Evolutionary conservation across 2,329 filamentous ascomycete species (phyloP).

Genomic region (Hirsutella rhossiliensis): DNA sequence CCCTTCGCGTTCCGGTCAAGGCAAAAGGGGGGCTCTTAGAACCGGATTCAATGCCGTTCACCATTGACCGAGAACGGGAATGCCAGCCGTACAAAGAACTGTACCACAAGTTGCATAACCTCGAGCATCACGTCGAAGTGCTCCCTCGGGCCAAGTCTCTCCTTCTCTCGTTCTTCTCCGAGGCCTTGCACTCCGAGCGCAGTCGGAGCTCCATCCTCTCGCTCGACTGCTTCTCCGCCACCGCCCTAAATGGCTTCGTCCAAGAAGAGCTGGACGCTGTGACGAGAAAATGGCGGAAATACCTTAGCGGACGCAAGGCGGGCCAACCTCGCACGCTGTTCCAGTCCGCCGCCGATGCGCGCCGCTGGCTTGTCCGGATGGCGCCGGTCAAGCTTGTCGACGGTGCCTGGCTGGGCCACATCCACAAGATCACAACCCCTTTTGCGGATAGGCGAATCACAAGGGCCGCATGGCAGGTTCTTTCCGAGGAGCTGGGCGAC

Average conservation of each 20-base stretch:
- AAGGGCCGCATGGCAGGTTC: constrained; percentile 31
- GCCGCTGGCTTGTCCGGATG: constrained; percentile 2
- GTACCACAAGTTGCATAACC: constrained; percentile 8
- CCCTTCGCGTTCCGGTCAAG: background rate
- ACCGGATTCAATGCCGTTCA: background rate
- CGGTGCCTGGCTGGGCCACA: constrained; percentile 32
- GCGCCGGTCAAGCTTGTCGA: constrained; percentile 24
- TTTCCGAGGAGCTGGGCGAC: constrained; percentile 38
- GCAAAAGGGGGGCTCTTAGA: background rate
- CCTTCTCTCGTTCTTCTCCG: constrained; percentile 5
- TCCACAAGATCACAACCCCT: constrained; percentile 28
- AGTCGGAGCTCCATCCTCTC: constrained; percentile 2
- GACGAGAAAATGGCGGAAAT: constrained; percentile 1
- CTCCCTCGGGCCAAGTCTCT: constrained; percentile 4
- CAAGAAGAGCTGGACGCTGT: constrained; percentile 2
- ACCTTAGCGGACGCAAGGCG: constrained; percentile 3
- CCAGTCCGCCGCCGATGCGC: constrained; percentile 1
- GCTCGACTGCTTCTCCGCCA: constrained; percentile 1
- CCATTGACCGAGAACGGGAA: background rate
- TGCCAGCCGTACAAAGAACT: constrained; percentile 4
- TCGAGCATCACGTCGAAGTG: constrained; percentile 6
- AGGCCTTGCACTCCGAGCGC: background rate
- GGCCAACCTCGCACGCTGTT: constrained; percentile 4
- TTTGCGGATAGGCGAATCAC: constrained; percentile 18
- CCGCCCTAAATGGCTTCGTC: constrained; percentile 1